Percentiles rank a stretch among this genome's conserved stretches.
Evolutionary conservation across 495 filamentous ascomycete species (phyloP).

Genomic region (Xylaria palmicola): DNA sequence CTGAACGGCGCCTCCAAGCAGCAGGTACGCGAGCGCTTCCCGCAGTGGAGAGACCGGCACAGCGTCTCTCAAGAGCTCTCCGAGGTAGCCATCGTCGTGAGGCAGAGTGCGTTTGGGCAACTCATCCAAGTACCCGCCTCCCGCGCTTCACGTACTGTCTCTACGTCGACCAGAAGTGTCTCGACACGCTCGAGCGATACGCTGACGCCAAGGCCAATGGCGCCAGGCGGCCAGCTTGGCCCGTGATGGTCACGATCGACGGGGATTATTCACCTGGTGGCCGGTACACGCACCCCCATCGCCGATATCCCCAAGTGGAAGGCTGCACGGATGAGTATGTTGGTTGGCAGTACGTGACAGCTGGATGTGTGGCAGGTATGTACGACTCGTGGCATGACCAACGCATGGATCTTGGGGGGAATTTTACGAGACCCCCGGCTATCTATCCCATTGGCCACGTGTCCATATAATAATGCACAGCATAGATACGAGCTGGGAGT

Average conservation of each 20-base stretch:
- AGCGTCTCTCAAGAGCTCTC: not conserved
- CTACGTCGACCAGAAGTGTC: slow-evolving; percentile 6
- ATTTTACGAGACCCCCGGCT: too few species aligned
- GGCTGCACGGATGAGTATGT: not conserved
- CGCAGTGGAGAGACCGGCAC: slow-evolving; percentile 1
- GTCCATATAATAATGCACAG: too few species aligned
- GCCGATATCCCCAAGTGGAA: not conserved
- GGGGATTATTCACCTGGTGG: not conserved
- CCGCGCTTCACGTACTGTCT: not conserved
- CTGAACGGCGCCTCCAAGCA: slow-evolving; percentile 15
- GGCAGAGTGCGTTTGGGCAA: not conserved
- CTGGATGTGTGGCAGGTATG: too few species aligned
- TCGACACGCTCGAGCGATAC: not conserved
- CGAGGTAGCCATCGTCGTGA: not conserved
- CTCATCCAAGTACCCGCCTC: not conserved
- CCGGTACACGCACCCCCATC: not conserved
- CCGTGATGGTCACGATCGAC: not conserved
- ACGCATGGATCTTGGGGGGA: too few species aligned
- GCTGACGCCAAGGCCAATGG: not conserved
- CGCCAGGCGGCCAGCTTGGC: not conserved
- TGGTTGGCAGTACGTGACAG: not conserved
- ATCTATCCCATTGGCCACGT: too few species aligned
- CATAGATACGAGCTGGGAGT: too few species aligned
- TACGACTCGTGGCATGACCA: too few species aligned
- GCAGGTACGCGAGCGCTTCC: slow-evolving; percentile 11